phyloP scores from a whole-genome alignment of 2,329 filamentous ascomycete genomes.

The Cercospora sesami region DNA sequence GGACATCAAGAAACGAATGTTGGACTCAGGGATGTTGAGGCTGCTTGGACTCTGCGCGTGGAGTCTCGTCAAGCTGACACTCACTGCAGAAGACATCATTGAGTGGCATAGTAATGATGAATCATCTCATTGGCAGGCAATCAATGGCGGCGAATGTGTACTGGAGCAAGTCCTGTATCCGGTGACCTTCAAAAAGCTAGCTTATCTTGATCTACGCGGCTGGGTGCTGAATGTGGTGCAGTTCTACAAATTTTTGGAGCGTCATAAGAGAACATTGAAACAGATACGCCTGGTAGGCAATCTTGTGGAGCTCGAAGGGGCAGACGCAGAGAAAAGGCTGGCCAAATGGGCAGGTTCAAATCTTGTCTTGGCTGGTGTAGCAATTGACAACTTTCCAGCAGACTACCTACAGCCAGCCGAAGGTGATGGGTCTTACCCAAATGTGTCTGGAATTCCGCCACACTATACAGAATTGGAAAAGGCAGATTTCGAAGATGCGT shows the following conservation, averaged over 20 bases:
- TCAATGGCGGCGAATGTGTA: too few species aligned
- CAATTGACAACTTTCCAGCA: background rate
- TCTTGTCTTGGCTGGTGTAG: background rate
- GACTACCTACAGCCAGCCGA: background rate
- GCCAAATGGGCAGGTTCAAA: background rate
- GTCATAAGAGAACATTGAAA: background rate
- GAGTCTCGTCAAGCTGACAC: too few species aligned
- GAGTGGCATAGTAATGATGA: too few species aligned
- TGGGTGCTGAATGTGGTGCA: background rate
- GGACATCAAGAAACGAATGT: too few species aligned
- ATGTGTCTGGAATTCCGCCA: too few species aligned
- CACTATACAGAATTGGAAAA: too few species aligned
- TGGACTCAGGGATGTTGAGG: too few species aligned
- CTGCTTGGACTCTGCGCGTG: too few species aligned
- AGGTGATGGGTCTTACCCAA: background rate
- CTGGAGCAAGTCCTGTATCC: background rate
- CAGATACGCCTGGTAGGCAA: background rate
- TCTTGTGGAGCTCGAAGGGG: background rate
- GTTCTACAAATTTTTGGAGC: background rate
- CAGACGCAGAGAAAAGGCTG: background rate
- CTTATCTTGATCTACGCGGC: slow-evolving; percentile 7
- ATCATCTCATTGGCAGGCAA: too few species aligned
- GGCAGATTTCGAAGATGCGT: background rate
- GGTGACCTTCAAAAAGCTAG: background rate
- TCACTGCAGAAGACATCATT: too few species aligned